phyloP scores from a whole-genome alignment of 495 filamentous ascomycete species.

The Terfezia claveryi region DNA sequence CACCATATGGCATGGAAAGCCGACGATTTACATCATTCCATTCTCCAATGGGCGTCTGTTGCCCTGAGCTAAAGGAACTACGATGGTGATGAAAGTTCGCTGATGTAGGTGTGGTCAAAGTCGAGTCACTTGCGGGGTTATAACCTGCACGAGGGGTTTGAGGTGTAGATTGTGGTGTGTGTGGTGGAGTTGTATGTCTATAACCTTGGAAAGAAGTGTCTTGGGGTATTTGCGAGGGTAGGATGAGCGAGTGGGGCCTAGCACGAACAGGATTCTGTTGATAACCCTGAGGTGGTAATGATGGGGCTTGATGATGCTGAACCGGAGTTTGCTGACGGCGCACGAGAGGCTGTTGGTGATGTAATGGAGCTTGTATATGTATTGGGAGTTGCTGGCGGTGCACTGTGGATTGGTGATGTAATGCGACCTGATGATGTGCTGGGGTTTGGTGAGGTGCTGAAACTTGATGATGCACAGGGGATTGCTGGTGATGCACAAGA shows the following conservation, averaged over 20 bases:
- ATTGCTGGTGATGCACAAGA: not conserved
- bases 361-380: not conserved
- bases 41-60: not conserved
- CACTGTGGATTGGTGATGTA: not conserved
- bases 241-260: conserved; percentile 13
- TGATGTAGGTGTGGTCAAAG: conserved; percentile 15
- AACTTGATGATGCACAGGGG: not conserved
- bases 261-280: conserved; percentile 3
- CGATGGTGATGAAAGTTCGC: conserved; percentile 4
- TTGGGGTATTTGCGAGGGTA: conserved; percentile 6
- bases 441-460: too few relatives aligned
- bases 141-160: conserved; percentile 7
- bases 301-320: conserved; percentile 1
- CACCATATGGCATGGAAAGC: too few relatives aligned
- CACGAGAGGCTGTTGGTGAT: conserved; percentile 9
- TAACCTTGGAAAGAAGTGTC: conserved; percentile 13
- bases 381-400: not conserved
- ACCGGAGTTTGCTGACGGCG: conserved; percentile 2
- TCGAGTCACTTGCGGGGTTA: conserved; percentile 10
- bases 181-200: conserved; percentile 16
- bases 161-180: conserved; percentile 14
- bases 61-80: not conserved
- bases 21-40: too few relatives aligned
- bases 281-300: conserved; percentile 1
- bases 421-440: too few relatives aligned